Conservation (phyloP, 108 stramenopile genomes). For the Nitzschia inconspicua region DNA sequence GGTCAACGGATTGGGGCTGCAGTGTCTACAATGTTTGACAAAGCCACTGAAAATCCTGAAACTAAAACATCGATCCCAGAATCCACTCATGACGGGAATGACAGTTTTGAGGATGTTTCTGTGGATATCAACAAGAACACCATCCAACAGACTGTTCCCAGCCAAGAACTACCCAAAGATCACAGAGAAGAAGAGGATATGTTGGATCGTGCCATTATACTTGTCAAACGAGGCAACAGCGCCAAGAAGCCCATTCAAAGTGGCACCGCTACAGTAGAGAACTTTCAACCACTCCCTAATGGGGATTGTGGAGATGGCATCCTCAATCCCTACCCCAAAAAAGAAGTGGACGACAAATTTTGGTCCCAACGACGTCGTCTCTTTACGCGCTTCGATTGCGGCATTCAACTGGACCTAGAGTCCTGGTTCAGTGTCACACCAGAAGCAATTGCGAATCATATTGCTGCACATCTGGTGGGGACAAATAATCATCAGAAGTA, state of each 20-base stretch:
- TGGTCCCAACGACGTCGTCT: slow-evolving; percentile 81
- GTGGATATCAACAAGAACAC: no score
- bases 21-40: no score
- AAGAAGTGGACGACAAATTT: slow-evolving; percentile 69
- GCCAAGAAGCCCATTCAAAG: slow-evolving; percentile 11
- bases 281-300: slow-evolving; percentile 39
- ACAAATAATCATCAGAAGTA: slow-evolving; percentile 4
- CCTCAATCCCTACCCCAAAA: slow-evolving; percentile 64
- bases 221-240: slow-evolving; percentile 16
- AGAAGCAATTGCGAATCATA: slow-evolving; percentile 74
- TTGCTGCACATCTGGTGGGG: slow-evolving; percentile 30
- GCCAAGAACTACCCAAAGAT: no score
- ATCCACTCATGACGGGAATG: no score
- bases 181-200: no score
- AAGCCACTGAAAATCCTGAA: no score
- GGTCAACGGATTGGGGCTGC: no score
- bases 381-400: slow-evolving; percentile 71
- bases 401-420: slow-evolving; percentile 74
- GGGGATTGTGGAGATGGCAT: slow-evolving; percentile 78
- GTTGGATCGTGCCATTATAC: slow-evolving; percentile 10
- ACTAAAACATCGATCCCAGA: no score
- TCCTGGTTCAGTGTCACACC: slow-evolving; percentile 83
- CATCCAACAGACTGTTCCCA: no score
- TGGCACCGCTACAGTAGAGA: not conserved
- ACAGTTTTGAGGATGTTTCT: no score